Evolutionary conservation across 2,329 filamentous ascomycete genomes (phyloP).

Genomic region (Aureobasidium sp.): DNA sequence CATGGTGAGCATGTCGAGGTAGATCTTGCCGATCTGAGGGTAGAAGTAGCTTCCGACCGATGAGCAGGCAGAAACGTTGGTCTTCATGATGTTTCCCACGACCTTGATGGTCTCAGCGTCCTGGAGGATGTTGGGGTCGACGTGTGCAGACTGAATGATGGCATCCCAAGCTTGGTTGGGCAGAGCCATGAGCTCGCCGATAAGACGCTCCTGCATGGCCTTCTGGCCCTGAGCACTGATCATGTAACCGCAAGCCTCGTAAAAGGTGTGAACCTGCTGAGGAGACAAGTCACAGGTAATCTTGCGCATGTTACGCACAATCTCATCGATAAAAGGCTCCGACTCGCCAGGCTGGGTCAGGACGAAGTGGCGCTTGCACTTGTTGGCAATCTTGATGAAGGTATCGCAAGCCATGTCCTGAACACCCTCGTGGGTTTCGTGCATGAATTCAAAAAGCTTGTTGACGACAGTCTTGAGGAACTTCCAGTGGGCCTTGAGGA

Average conservation of each 20-base stretch:
- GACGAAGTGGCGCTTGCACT: constrained; percentile 95
- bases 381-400: constrained; percentile 98
- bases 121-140: constrained; percentile 77
- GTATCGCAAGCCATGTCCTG: constrained; percentile 99
- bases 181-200: constrained; percentile 84
- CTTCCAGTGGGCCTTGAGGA: constrained; percentile 99
- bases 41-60: constrained; percentile 97
- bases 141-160: constrained; percentile 81
- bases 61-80: constrained; percentile 95
- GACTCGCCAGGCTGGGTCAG: constrained; percentile 87
- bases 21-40: constrained; percentile 93
- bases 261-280: constrained; percentile 97
- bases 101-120: constrained; percentile 95
- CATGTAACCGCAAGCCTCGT: constrained; percentile 98
- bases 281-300: constrained; percentile 93
- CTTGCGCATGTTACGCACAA: constrained; percentile 88
- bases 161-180: constrained; percentile 93
- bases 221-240: constrained; percentile 96
- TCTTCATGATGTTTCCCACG: constrained; percentile 99
- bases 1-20: constrained; percentile 98
- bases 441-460: constrained; percentile 99
- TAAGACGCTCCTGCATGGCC: constrained; percentile 81
- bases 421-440: constrained; percentile 97
- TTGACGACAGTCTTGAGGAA: constrained; percentile 99
- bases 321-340: constrained; percentile 97